These are phyloP conservation scores for Populus deltoides DNA, from an alignment of 345 rosid species.

Conservation along the genomic window DNA sequence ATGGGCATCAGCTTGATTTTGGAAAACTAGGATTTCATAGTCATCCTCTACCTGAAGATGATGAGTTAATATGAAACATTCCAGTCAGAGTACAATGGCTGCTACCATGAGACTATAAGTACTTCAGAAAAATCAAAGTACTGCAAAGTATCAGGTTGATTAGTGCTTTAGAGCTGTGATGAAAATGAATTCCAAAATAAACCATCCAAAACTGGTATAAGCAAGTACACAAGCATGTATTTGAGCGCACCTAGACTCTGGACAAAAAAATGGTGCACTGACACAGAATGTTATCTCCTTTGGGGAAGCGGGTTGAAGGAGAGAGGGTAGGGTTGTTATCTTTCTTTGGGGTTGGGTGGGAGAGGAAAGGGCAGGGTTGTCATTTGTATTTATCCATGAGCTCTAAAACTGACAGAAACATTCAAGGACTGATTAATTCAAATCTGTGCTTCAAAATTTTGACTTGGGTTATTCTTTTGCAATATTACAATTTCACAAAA, in stretches of 20 bases:
- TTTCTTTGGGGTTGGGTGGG: background rate
- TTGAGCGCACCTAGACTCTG: background rate
- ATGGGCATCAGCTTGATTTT: constrained; percentile 3
- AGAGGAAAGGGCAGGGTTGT: background rate
- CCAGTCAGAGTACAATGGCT: background rate
- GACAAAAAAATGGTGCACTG: background rate
- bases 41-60: background rate
- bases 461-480: background rate
- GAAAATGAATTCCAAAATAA: background rate
- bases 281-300: background rate
- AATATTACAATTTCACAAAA: background rate
- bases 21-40: background rate
- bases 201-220: background rate
- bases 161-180: background rate
- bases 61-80: background rate
- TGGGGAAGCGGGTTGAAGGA: background rate
- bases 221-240: background rate
- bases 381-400: background rate
- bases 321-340: background rate
- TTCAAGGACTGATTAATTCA: background rate
- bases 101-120: background rate
- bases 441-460: background rate
- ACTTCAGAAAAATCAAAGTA: background rate
- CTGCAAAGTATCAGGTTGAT: background rate
- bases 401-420: background rate